Base-by-base conservation (phyloP, 768 basidiomycete species). In the Rhizopogon roseolus region DNA sequence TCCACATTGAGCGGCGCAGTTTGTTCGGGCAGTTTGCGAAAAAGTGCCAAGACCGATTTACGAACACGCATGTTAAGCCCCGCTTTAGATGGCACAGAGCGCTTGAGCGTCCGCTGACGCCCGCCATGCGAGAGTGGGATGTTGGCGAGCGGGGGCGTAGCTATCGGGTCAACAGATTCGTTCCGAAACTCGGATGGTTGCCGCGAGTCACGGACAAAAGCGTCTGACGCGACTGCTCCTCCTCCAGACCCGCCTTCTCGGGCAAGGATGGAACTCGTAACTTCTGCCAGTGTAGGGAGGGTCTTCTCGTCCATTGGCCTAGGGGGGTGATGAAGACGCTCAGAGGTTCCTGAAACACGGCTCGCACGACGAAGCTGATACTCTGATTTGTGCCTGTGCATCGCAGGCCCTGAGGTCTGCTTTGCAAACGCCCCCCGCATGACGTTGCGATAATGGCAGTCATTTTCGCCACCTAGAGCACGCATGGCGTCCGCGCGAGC, bases 401-500 rank as follows among this genome's bases (percentile, higher is more conserved):
- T 59, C 6, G 40, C 36, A 22, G 16, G 53, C 9, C 52, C 49
- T 8, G 49, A 34, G 3, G 43, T 52, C 0, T 57, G 58, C 25
- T 7, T 54, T 28, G 41, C 13, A 29, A 58, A 53, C 29, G 63
- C 68, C 1, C n/a, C 40, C 9, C 53, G 61, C 14, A 64, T 52
- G 27, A 56, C 54, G 0, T 57, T 49, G 36, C 67, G 68, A 46
- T 68, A 68, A 28, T 68, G 68, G 39, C 57, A 61, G 17, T 63
- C 39, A 5, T 55, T 49, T 13, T 50, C 52, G 2, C 45, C 52
- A 3, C 45, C 59, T 22, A 70, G 63, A 3, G 66, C 61, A 25
- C 60, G 59, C 16, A 69, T 57, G 25, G 69, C 49, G 25, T 70
- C 68, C 14, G 16, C 37, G 19, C 61, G 66, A 8, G 67, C 69